These are phyloP conservation scores for Hansenula sp. DNA, from an alignment of 1,139 yeast species.

Conservation along the genomic window DNA sequence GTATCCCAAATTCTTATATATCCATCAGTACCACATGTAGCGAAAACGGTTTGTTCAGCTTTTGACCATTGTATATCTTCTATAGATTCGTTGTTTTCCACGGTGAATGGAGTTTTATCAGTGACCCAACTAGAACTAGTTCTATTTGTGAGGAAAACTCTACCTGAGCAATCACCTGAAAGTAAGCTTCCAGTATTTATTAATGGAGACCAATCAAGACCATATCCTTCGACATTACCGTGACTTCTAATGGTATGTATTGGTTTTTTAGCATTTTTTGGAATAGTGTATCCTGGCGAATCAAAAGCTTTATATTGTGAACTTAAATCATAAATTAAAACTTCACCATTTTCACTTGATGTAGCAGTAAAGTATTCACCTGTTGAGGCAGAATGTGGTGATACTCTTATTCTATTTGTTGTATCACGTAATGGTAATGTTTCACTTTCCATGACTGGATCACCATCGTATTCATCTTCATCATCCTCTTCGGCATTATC, in stretches of 20 bases:
- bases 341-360: conserved; percentile 90
- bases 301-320: conserved; percentile 82
- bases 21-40: conserved; percentile 92
- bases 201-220: conserved; percentile 93
- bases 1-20: conserved; percentile 95
- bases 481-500: conserved; percentile 68
- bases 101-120: conserved; percentile 78
- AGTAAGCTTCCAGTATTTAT: conserved; percentile 75
- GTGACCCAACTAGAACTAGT: conserved; percentile 82
- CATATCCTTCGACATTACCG: conserved; percentile 97
- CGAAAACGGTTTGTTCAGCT: conserved; percentile 87
- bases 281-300: conserved; percentile 78
- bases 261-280: conserved; percentile 76
- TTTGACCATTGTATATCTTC: conserved; percentile 98
- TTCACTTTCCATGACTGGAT: conserved; percentile 87
- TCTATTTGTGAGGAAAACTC: conserved; percentile 73
- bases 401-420: conserved; percentile 83
- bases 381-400: conserved; percentile 71
- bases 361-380: conserved; percentile 87
- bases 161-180: conserved; percentile 87
- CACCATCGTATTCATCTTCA: conserved; percentile 63
- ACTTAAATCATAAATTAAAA: conserved; percentile 73
- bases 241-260: conserved; percentile 80
- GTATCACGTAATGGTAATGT: conserved; percentile 72
- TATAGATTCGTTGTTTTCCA: conserved; percentile 59